phyloP scores from a whole-genome alignment of 352 stramenopile species.

The Phytophthora hybrid region DNA sequence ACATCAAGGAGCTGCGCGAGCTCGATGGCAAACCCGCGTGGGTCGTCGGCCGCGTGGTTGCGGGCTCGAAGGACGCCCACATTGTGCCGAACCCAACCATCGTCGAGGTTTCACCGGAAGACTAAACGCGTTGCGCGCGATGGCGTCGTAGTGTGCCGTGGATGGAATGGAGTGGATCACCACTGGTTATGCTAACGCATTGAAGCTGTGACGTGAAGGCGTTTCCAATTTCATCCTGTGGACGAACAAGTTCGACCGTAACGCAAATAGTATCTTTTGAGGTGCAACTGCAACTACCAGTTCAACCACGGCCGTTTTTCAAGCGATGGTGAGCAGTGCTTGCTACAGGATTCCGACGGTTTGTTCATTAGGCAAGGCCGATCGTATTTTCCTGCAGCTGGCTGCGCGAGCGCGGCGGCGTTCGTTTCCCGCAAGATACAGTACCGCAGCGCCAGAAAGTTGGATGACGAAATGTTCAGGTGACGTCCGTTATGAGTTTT shows the following conservation, averaged over 20 bases:
- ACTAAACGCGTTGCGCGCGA: constrained; percentile 20
- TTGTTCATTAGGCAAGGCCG: too few species aligned
- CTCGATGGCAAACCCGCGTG: constrained; percentile 91
- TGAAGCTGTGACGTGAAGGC: background rate
- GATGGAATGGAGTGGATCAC: background rate
- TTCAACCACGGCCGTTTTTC: constrained; percentile 11
- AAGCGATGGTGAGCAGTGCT: background rate
- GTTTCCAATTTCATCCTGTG: constrained; percentile 1
- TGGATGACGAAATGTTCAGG: too few species aligned
- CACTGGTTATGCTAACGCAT: background rate
- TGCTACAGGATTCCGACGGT: too few species aligned
- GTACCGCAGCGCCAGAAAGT: too few species aligned
- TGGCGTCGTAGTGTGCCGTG: background rate
- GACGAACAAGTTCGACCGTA: background rate
- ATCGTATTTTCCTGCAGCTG: too few species aligned
- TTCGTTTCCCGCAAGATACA: too few species aligned
- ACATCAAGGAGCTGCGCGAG: constrained; percentile 88
- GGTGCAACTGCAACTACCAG: constrained; percentile 19
- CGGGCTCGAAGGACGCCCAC: constrained; percentile 68
- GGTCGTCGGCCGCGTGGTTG: constrained; percentile 93
- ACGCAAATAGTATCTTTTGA: constrained; percentile 9
- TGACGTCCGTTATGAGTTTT: too few species aligned
- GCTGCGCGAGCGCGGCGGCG: too few species aligned
- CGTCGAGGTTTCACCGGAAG: constrained; percentile 62
- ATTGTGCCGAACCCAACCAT: constrained; percentile 65